Conservation (phyloP, 371 early-diverging fungal genomes). For the Nematocida homosporus region DNA sequence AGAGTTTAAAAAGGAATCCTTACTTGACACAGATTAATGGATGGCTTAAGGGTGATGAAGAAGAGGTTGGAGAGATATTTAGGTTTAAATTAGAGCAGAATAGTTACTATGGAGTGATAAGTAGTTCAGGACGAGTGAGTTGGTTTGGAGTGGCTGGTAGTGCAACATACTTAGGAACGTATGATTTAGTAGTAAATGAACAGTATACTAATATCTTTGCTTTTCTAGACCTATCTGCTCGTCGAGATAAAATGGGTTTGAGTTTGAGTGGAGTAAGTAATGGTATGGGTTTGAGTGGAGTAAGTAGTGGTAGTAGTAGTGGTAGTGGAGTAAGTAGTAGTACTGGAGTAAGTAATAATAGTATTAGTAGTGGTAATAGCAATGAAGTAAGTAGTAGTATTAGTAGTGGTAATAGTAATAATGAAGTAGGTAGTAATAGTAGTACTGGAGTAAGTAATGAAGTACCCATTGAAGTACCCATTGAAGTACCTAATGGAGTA, state of each 20-base stretch:
- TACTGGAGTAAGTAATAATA: no score
- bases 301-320: no score
- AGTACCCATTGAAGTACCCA: not conserved
- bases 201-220: constrained; percentile 11
- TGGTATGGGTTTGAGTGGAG: no score
- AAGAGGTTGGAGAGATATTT: constrained; percentile 5
- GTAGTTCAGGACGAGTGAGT: not conserved
- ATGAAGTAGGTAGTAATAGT: no score
- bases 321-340: no score
- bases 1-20: constrained; percentile 45
- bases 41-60: constrained; percentile 9
- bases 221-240: not conserved
- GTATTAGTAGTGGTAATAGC: no score
- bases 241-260: no score
- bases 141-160: constrained; percentile 39
- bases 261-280: no score
- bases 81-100: not conserved
- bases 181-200: not conserved
- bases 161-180: constrained; percentile 1
- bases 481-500: no score
- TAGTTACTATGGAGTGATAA: constrained; percentile 21
- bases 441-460: no score
- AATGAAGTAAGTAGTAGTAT: no score
- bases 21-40: constrained; percentile 27
- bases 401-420: no score